Evolutionary conservation across 2,329 filamentous ascomycete species (phyloP).

Genomic region (Monosporascus sp.): DNA sequence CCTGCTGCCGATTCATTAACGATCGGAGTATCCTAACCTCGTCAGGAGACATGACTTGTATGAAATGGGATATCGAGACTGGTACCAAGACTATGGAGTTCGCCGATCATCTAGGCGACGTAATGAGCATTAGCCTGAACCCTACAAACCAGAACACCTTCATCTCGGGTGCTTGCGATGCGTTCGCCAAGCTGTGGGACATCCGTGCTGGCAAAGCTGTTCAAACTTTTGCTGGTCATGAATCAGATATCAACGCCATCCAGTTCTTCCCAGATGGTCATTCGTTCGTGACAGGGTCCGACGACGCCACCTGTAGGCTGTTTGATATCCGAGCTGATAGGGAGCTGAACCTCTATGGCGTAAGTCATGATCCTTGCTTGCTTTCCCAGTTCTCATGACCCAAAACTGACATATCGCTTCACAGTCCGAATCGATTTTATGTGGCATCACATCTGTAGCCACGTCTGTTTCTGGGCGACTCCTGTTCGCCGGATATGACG

Average conservation of each 20-base stretch:
- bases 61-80: constrained; percentile 99
- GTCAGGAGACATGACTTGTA: constrained; percentile 98
- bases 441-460: constrained; percentile 95
- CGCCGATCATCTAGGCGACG: constrained; percentile 94
- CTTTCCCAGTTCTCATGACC: too few relatives aligned
- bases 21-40: constrained; percentile 96
- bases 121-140: constrained; percentile 99
- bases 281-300: constrained; percentile 95
- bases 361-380: constrained; percentile 33
- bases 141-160: constrained; percentile 99
- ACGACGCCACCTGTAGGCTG: constrained; percentile 93
- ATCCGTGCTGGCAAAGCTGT: constrained; percentile 97
- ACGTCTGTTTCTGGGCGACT: constrained; percentile 95
- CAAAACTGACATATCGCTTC: constrained; percentile 13
- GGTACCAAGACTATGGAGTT: constrained; percentile 97
- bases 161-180: constrained; percentile 97
- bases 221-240: constrained; percentile 96
- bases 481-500: constrained; percentile 95
- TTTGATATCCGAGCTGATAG: constrained; percentile 97
- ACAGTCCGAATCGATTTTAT: constrained; percentile 93
- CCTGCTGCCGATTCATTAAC: constrained; percentile 98
- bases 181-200: constrained; percentile 98
- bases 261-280: constrained; percentile 99
- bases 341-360: constrained; percentile 63
- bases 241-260: constrained; percentile 98